Conservation (phyloP, 768 basidiomycete genomes). For the Tricholoma sp. region DNA sequence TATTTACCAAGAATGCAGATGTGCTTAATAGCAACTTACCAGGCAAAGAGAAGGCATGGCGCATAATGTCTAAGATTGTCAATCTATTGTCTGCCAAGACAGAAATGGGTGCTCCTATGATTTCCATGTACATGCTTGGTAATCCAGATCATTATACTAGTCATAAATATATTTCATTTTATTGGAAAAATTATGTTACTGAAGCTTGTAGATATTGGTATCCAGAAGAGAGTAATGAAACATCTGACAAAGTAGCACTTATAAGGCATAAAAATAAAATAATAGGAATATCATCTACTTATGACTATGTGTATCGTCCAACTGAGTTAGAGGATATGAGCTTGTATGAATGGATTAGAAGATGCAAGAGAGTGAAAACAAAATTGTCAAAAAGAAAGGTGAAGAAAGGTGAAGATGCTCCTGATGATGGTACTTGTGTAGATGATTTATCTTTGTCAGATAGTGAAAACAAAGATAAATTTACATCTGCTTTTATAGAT, state of each 20-base stretch:
- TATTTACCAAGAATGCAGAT: slow-evolving; percentile 21
- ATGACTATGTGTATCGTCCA: slow-evolving; percentile 29
- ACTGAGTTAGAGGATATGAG: slow-evolving; percentile 8
- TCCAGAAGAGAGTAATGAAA: background rate
- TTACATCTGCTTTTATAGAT: too few species aligned
- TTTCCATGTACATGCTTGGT: slow-evolving; percentile 20
- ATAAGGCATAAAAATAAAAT: slow-evolving; percentile 13
- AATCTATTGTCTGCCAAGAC: slow-evolving; percentile 22
- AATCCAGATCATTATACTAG: slow-evolving; percentile 26
- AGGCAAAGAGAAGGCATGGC: slow-evolving; percentile 19
- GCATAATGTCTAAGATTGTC: slow-evolving; percentile 29
- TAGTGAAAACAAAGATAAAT: too few species aligned
- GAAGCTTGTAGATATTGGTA: slow-evolving; percentile 11
- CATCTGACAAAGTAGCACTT: slow-evolving; percentile 14
- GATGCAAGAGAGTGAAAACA: slow-evolving; percentile 7
- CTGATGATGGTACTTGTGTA: too few species aligned
- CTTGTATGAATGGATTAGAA: slow-evolving; percentile 24
- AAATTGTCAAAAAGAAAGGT: background rate
- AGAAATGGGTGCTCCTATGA: slow-evolving; percentile 35
- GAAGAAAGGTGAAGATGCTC: too few species aligned
- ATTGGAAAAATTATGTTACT: slow-evolving; percentile 26
- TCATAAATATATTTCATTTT: slow-evolving; percentile 27
- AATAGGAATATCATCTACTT: slow-evolving; percentile 20
- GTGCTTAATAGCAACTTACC: slow-evolving; percentile 12
- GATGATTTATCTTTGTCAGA: too few species aligned